Evolutionary conservation across 2,329 filamentous ascomycete genomes (phyloP).

Genomic region (Penicillium rolfsii): DNA sequence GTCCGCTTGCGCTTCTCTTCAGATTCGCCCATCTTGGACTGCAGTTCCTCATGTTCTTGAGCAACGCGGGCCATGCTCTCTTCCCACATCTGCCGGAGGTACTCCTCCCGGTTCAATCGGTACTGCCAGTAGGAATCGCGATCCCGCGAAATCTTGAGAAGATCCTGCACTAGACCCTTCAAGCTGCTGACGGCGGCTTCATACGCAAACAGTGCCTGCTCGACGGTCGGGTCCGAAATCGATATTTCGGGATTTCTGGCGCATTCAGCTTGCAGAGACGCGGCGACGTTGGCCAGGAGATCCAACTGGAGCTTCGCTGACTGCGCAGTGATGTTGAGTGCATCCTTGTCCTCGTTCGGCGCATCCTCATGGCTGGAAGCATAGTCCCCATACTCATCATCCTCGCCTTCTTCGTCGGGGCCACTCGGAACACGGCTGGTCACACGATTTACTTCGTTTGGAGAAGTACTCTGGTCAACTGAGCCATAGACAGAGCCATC

Average conservation of each 20-base stretch:
- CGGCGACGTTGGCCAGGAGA: conserved; percentile 80
- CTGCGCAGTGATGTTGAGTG: conserved; percentile 95
- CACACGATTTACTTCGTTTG: conserved; percentile 53
- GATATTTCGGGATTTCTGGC: conserved; percentile 69
- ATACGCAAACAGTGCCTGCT: conserved; percentile 80
- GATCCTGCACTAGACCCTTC: conserved; percentile 79
- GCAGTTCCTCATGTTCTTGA: conserved; percentile 87
- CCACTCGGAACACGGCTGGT: conserved; percentile 54
- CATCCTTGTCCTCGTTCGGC: conserved; percentile 79
- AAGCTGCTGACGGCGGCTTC: conserved; percentile 87
- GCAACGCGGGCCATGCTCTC: conserved; percentile 99
- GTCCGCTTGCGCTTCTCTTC: conserved; percentile 88
- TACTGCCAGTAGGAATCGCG: conserved; percentile 98
- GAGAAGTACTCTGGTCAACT: conserved; percentile 60
- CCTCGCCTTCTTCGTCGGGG: conserved; percentile 65
- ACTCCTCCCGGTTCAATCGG: conserved; percentile 84
- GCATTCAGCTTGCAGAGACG: conserved; percentile 75
- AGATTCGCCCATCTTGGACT: conserved; percentile 83
- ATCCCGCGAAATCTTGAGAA: conserved; percentile 89
- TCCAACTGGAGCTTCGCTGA: conserved; percentile 92
- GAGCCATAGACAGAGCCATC: conserved; percentile 56
- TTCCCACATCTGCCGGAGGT: conserved; percentile 95
- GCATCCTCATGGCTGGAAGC: conserved; percentile 76
- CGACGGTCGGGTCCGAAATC: conserved; percentile 75
- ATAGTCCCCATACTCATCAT: conserved; percentile 79